Evolutionary conservation across 768 basidiomycete genomes (phyloP).

Genomic region (Cyathus striatus): DNA sequence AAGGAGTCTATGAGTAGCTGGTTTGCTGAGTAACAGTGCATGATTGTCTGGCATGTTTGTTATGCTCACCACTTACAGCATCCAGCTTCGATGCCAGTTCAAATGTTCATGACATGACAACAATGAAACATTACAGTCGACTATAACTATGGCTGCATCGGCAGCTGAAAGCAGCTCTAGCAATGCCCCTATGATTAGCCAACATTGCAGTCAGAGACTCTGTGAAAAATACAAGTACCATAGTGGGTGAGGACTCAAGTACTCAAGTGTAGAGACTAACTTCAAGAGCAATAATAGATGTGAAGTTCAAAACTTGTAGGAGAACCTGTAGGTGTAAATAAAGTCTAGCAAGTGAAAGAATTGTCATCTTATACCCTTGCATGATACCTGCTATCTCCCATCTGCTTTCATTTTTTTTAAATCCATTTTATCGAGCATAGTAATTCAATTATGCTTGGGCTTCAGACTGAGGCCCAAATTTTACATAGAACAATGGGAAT

Average conservation of each 20-base stretch:
- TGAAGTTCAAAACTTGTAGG: no score
- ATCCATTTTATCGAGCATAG: no score
- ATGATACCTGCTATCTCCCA: no score
- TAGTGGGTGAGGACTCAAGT: conserved; percentile 32
- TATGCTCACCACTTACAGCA: conserved; percentile 71
- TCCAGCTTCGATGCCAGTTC: conserved; percentile 63
- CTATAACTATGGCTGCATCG: conserved; percentile 22
- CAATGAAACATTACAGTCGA: conserved; percentile 26
- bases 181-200: conserved; percentile 27
- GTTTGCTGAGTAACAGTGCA: conserved; percentile 54
- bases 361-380: no score
- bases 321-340: no score
- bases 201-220: conserved; percentile 80
- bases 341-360: no score
- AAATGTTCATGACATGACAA: conserved; percentile 30
- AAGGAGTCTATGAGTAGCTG: conserved; percentile 71
- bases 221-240: conserved; percentile 43
- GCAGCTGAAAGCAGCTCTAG: conserved; percentile 19
- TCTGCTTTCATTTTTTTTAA: no score
- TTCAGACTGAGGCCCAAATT: no score
- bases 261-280: not conserved
- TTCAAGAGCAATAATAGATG: no score
- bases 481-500: no score
- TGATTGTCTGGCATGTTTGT: conserved; percentile 83
- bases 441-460: no score